Conservation (phyloP, 2,329 filamentous ascomycete genomes). For the Aspergillus arachidicola region DNA sequence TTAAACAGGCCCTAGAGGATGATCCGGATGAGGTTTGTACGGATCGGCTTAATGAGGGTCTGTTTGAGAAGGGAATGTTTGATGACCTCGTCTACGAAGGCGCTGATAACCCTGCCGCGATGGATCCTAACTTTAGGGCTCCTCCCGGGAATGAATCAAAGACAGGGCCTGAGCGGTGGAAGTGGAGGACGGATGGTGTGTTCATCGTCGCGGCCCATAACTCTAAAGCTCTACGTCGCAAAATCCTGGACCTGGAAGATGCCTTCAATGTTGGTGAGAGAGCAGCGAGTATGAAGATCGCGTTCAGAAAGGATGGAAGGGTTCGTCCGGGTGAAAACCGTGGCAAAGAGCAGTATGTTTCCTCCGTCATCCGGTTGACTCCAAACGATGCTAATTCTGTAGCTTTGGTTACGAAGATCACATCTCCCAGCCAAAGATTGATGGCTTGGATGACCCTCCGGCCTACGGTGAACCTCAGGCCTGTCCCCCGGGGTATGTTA, state of each 20-base stretch:
- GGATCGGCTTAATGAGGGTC: conserved; percentile 7
- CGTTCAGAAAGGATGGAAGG: conserved; percentile 7
- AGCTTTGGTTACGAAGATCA: conserved; percentile 49
- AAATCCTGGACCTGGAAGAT: conserved; percentile 13
- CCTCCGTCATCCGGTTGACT: no score
- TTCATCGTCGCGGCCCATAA: conserved; percentile 22
- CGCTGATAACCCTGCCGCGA: conserved; percentile 11
- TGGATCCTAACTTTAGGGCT: conserved; percentile 20
- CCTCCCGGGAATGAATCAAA: conserved; percentile 9
- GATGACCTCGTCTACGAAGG: conserved; percentile 22
- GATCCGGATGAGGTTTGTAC: not conserved
- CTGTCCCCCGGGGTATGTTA: conserved; percentile 30
- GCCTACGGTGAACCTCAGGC: conserved; percentile 35
- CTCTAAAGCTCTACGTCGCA: conserved; percentile 11
- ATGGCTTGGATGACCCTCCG: conserved; percentile 26
- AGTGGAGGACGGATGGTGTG: conserved; percentile 18
- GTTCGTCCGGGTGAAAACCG: conserved; percentile 5
- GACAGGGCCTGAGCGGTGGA: not conserved
- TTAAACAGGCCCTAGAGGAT: not conserved
- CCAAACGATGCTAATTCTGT: not conserved
- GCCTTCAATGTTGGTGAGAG: conserved; percentile 13
- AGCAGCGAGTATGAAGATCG: conserved; percentile 9
- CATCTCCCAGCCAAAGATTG: conserved; percentile 43
- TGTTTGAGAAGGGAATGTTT: conserved; percentile 20
- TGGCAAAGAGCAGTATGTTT: conserved; percentile 13